These are phyloP conservation scores for Wickerhamiella kazuoi DNA, from an alignment of 805 yeast genomes.

Conservation along the genomic window DNA sequence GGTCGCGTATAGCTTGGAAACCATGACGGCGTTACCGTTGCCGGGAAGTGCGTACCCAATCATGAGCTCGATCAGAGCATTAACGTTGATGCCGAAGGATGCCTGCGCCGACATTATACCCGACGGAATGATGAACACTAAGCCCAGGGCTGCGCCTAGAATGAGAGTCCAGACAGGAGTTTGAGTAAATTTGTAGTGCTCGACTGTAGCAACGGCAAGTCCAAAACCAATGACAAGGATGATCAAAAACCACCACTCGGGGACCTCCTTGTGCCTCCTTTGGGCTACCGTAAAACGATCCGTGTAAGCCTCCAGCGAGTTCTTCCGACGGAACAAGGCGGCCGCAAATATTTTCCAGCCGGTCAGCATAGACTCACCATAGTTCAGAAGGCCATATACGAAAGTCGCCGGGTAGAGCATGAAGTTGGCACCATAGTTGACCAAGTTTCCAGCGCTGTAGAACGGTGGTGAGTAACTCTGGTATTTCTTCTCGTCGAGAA, in stretches of 20 bases:
- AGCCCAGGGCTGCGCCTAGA: slow-evolving; percentile 33
- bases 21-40: slow-evolving; percentile 35
- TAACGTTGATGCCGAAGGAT: slow-evolving; percentile 31
- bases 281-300: slow-evolving; percentile 45
- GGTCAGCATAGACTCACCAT: slow-evolving; percentile 9
- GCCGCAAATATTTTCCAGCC: slow-evolving; percentile 12
- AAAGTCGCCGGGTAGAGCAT: slow-evolving; percentile 39
- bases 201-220: slow-evolving; percentile 30
- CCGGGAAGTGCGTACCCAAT: slow-evolving; percentile 40
- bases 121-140: slow-evolving; percentile 34
- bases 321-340: slow-evolving; percentile 8
- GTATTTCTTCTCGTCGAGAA: slow-evolving; percentile 30
- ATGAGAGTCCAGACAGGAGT: slow-evolving; percentile 47
- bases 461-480: slow-evolving; percentile 45
- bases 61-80: slow-evolving; percentile 32
- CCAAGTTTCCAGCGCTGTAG: slow-evolving; percentile 43
- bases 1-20: slow-evolving; percentile 35
- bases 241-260: slow-evolving; percentile 54
- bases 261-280: slow-evolving; percentile 45
- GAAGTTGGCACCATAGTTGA: slow-evolving; percentile 39
- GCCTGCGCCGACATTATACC: slow-evolving; percentile 32
- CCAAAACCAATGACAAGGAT: slow-evolving; percentile 26
- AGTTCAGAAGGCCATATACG: slow-evolving; percentile 30
- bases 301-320: slow-evolving; percentile 20
- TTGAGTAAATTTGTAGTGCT: slow-evolving; percentile 20